Evolutionary conservation across 2,329 filamentous ascomycete species (phyloP).

Genomic region (Colletotrichum cereale): DNA sequence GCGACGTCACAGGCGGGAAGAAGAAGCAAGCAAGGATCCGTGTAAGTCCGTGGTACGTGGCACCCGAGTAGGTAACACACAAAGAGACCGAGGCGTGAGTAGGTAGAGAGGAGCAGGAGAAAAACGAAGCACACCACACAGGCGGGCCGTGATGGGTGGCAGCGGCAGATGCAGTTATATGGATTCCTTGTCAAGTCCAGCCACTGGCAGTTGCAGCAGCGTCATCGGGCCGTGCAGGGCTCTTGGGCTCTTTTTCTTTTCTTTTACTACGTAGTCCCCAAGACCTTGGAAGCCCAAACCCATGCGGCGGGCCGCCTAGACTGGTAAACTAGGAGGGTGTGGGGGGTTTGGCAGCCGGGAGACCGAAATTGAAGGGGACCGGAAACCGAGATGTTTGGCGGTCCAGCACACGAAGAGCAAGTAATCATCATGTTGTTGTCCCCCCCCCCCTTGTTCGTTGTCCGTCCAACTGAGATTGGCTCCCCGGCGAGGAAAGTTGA

Average conservation of each 20-base stretch:
- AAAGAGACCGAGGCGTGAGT: not conserved
- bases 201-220: conserved; percentile 41
- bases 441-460: conserved; percentile 28
- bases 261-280: not conserved
- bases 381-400: conserved; percentile 21
- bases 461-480: conserved; percentile 30
- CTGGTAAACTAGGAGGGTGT: not conserved
- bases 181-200: conserved; percentile 31
- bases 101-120: conserved; percentile 7
- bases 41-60: conserved; percentile 37
- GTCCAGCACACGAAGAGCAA: not conserved
- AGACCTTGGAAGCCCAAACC: conserved; percentile 17
- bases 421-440: conserved; percentile 15
- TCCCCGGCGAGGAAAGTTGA: conserved; percentile 21
- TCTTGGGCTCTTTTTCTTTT: conserved; percentile 9
- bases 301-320: conserved; percentile 15
- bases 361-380: not conserved
- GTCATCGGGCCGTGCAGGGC: conserved; percentile 38
- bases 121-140: not conserved
- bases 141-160: conserved; percentile 17
- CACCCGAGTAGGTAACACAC: conserved; percentile 12
- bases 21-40: conserved; percentile 29
- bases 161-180: conserved; percentile 36
- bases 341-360: conserved; percentile 12
- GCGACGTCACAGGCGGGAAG: conserved; percentile 34